Base-by-base conservation (phyloP, 169 alveolate species). In the Plasmodium coatneyi region DNA sequence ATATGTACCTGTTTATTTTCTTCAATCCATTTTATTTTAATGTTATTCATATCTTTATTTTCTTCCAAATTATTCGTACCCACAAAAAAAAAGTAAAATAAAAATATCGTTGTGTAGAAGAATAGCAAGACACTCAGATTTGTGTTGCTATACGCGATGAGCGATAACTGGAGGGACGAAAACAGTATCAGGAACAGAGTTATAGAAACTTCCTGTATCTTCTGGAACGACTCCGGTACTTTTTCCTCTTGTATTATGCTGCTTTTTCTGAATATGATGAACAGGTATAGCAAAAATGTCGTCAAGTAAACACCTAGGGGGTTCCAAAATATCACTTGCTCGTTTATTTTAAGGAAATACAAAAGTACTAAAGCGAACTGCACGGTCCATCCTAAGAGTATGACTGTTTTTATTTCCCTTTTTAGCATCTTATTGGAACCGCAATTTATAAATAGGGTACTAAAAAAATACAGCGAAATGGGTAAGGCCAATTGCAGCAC, bases 131-230 rank as follows among this genome's bases (percentile, higher is more conserved):
- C 84, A 86, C 93, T 78, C 41, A 86, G 76, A 66, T 86, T 86
- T 76, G 93, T 86, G 43, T 86, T 86, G 34, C 93, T 86, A 76
- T 86, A 86, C 39, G 66, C 80, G 41, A 86, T 86, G 70, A 86
- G 49, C 25, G 93, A 86, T 36, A 76, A 54, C n/a, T 74, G 93
- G 14, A 86, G 78, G 54, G 80, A 43, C 0, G 93, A 74, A 43
- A 52, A 28, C 36, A 86, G 32, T 7, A 76, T 76, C 5, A 86
- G 36, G 70, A 86, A 86, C 16, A 86, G 46, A 19, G 56, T 86
- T 6, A 86, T 30, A 86, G 43, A 32, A 30, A 86, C 66, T 52
- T 86, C 93, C 43, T 76, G 66, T 7, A 86, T 49, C 66, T 86
- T 86, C 41, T 76, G 79, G 28, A 74, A n/a, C 16, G 70, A 32